Base-by-base conservation (phyloP, 116 monocot species). In the Phalaenopsis hybrid region DNA sequence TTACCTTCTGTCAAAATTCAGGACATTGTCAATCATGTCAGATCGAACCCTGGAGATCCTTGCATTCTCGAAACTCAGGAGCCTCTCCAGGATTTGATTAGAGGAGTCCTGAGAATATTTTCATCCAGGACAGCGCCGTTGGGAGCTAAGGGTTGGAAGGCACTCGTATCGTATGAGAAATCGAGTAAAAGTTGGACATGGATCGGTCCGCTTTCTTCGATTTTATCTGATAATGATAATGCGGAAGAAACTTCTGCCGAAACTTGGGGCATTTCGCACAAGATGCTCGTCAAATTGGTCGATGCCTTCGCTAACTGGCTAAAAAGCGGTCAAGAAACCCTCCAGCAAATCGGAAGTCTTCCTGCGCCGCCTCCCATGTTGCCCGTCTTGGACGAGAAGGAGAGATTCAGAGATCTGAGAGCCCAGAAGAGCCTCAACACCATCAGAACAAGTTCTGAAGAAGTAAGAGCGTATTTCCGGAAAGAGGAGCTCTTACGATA, bases 261-360 rank as follows among this genome's bases (percentile, higher is more conserved):
- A 34, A 88, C 95, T 41, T 99, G 98, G 98, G 87, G 89, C 63
- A 88, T 99, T 76, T 93, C 98, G 15, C 93, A 99, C 79, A 99
- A 95, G 80, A 91, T 93, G 93, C 91, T 99, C 81, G 92, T 95
- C 17, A 95, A 92, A 76, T 84, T 99, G 83, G 95, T 99, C 58
- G 93, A 99, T 88, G 85, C 95, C 69, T 99, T 95, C 86, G 95
- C 98, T 21, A 99, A 99, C 83, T 99, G 98, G 98, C 84, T 99
- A 12, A 95, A 99, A 82, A 88, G 81, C 74, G 88, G 95, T 25
- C 98, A 99, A 79, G 98, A 95, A 82, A 93, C 92, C 48, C 95
- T 99, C 82, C 89, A 91, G 77, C 92, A 95, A 81, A 95, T 99
- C 20, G 98, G 98, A 83, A 91, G 85, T 77, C 90, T 99, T 63